These are phyloP conservation scores for Ammopiptanthus mongolicus DNA, from an alignment of 306 rosid species.

Conservation along the genomic window DNA sequence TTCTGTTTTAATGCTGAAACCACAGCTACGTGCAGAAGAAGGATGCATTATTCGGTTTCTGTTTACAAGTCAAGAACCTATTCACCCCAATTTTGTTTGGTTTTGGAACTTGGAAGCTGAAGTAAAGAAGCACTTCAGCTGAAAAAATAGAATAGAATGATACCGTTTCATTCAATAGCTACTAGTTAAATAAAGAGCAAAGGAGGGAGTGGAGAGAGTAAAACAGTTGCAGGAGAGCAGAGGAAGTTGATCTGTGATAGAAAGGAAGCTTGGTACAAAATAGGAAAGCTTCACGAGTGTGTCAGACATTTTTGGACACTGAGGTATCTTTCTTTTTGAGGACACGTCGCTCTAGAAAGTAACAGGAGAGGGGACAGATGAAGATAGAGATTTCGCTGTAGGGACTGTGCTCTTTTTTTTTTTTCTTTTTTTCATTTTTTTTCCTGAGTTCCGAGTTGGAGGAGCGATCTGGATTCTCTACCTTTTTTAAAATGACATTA, in stretches of 20 bases:
- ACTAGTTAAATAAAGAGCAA: neutral
- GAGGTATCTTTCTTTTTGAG: conserved; percentile 57
- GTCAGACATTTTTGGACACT: conserved; percentile 55
- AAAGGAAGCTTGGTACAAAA: neutral
- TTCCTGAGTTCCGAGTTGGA: conserved; percentile 33
- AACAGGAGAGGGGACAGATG: conserved; percentile 22
- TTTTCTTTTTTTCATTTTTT: conserved; percentile 14
- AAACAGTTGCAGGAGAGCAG: conserved; percentile 1
- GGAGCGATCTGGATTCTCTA: no score
- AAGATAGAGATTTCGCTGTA: conserved; percentile 25
- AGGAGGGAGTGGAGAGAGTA: neutral
- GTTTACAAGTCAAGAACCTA: neutral
- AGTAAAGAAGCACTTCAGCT: neutral
- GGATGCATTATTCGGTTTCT: conserved; percentile 24
- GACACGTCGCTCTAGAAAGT: conserved; percentile 73
- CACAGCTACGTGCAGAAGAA: neutral
- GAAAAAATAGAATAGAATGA: conserved; percentile 14
- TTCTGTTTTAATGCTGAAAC: conserved; percentile 24
- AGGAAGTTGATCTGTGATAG: conserved; percentile 16
- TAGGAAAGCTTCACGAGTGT: conserved; percentile 46
- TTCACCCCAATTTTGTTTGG: neutral
- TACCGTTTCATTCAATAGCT: neutral
- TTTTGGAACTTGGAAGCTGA: neutral
- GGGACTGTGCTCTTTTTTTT: neutral
- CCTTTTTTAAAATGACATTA: no score